Evolutionary conservation across 129 eudicot genomes (phyloP).

Genomic region (Flaveria sonorensis): DNA sequence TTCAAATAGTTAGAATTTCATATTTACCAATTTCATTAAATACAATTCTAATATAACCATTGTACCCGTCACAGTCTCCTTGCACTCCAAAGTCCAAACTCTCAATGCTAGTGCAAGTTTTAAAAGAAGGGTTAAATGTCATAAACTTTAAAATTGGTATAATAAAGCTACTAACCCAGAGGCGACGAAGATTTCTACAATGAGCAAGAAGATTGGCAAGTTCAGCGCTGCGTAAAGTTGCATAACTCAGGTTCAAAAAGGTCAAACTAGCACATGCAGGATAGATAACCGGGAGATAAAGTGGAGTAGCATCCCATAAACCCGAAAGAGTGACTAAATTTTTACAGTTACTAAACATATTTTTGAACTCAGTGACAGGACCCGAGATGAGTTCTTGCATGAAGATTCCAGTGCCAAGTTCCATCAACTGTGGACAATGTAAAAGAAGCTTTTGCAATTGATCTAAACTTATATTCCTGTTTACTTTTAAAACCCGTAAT

Average conservation of each 20-base stretch:
- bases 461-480: constrained; percentile 53
- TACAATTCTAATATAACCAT: not conserved
- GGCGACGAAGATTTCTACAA: constrained; percentile 72
- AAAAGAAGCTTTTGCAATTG: constrained; percentile 62
- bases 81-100: not conserved
- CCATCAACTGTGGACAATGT: constrained; percentile 57
- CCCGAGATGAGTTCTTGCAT: constrained; percentile 51
- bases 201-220: constrained; percentile 55
- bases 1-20: not conserved
- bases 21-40: not conserved
- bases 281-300: constrained; percentile 62
- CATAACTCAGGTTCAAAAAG: constrained; percentile 68
- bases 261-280: constrained; percentile 57
- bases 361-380: constrained; percentile 40
- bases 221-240: constrained; percentile 52
- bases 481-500: constrained; percentile 61
- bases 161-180: constrained; percentile 63
- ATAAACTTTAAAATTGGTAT: not conserved
- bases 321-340: constrained; percentile 66
- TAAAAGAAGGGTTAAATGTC: not conserved
- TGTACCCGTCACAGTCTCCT: not conserved
- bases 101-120: too few species aligned
- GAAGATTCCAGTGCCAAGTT: constrained; percentile 83
- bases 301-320: constrained; percentile 63
- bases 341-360: constrained; percentile 52